Evolutionary conservation across 2,329 filamentous ascomycete species (phyloP).

Genomic region (Epichloe brachyelytri): DNA sequence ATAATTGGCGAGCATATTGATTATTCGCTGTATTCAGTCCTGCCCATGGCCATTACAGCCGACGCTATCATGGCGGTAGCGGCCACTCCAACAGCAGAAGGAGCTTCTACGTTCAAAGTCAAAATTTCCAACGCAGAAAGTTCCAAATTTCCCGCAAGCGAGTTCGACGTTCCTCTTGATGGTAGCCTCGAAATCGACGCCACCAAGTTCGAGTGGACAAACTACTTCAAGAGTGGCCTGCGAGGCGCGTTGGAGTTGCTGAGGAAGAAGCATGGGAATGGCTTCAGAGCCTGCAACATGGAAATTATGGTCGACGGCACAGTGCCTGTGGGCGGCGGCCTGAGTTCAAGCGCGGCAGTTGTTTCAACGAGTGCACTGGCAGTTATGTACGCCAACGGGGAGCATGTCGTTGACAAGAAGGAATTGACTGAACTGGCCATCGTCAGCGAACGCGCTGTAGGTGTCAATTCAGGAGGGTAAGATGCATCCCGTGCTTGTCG

Average conservation of each 20-base stretch:
- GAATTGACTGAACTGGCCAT: slow-evolving; percentile 87
- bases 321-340: slow-evolving; percentile 80
- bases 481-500: slow-evolving; percentile 13
- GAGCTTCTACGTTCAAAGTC: slow-evolving; percentile 47
- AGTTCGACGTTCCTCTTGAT: slow-evolving; percentile 57
- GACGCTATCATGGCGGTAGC: slow-evolving; percentile 80
- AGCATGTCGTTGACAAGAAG: slow-evolving; percentile 71
- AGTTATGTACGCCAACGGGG: slow-evolving; percentile 74
- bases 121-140: slow-evolving; percentile 69
- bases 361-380: slow-evolving; percentile 83
- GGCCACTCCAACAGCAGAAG: slow-evolving; percentile 35
- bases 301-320: slow-evolving; percentile 82
- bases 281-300: slow-evolving; percentile 59
- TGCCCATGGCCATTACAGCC: slow-evolving; percentile 89
- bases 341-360: slow-evolving; percentile 90
- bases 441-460: slow-evolving; percentile 84
- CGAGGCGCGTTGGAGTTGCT: slow-evolving; percentile 70
- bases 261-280: slow-evolving; percentile 47
- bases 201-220: slow-evolving; percentile 83
- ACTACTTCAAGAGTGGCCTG: slow-evolving; percentile 94
- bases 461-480: slow-evolving; percentile 90
- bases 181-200: slow-evolving; percentile 69
- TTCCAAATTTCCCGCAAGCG: slow-evolving; percentile 59
- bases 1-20: slow-evolving; percentile 99
- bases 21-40: slow-evolving; percentile 90